phyloP scores from a whole-genome alignment of 805 yeast species.

The Barnettozyma pratensis region DNA sequence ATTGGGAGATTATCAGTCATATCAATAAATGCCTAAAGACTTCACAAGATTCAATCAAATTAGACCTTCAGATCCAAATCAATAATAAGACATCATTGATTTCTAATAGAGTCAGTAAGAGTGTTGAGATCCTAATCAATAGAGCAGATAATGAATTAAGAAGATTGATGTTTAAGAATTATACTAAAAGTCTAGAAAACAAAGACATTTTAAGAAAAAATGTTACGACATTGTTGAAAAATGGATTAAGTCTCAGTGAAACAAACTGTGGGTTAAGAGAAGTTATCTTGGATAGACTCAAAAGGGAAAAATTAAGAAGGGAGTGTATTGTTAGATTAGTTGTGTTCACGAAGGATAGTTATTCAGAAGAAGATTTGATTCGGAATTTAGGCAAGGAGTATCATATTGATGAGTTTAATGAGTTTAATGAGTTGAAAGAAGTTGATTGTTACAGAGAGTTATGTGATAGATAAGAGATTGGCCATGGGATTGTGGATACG shows the following conservation, averaged over 20 bases:
- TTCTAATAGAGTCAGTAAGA: conserved; percentile 17
- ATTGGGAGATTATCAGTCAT: conserved; percentile 13
- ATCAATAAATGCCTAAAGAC: conserved; percentile 13
- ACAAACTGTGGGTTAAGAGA: conserved; percentile 25
- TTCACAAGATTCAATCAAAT: conserved; percentile 16
- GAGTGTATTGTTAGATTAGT: conserved; percentile 21
- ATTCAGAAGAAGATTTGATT: conserved; percentile 14
- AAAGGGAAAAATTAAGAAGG: conserved; percentile 18
- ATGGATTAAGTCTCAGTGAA: conserved; percentile 17
- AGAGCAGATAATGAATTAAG: conserved; percentile 24
- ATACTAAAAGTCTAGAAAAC: conserved; percentile 9
- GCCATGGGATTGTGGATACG: no score
- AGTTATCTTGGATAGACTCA: conserved; percentile 13
- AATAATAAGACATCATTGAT: conserved; percentile 11
- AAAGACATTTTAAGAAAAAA: conserved; percentile 12
- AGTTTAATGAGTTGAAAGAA: conserved; percentile 13
- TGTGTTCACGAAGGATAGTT: conserved; percentile 13
- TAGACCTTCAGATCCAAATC: conserved; percentile 12
- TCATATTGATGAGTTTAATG: conserved; percentile 16
- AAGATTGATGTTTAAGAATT: conserved; percentile 3
- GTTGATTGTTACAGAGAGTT: conserved; percentile 8
- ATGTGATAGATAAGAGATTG: neutral
- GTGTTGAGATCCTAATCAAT: conserved; percentile 19
- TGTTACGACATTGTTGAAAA: conserved; percentile 18
- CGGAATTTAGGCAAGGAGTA: conserved; percentile 18